Evolutionary conservation across 2,329 filamentous ascomycete genomes (phyloP), one percentile per base, ranked within the genome.

Genomic region (Monosporascus sp.): DNA sequence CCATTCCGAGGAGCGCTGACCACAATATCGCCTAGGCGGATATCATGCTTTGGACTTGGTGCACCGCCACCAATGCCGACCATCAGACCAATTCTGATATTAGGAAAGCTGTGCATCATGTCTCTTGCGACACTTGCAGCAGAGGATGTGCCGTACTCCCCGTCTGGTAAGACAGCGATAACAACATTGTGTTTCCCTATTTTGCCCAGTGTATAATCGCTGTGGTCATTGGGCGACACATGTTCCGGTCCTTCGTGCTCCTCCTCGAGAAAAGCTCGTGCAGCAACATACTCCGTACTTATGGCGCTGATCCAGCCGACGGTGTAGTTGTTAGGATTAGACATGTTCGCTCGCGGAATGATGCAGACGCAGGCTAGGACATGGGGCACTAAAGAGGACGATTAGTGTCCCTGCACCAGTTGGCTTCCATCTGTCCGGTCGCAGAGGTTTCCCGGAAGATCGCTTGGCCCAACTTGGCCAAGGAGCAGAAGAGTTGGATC

Each of bases 1-100:
- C 25, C n/a, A 41, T 31, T 51, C 3, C 3, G 25, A 1, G 62
- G 57, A 2, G 49, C 52, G 27, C 62, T 53, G 14, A 65, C 60
- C 2, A 66, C 63, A 1, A 65, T 53, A 54, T 65, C 63, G 14
- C 63, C 62, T 1, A 66, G 55, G n/a, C 57, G 50, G 25, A 64
- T 48, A 43, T 59, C 51, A 3, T 47, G 48, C 11, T 6, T 24
- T 6, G 24, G 24, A 24, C 24, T 24, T 24, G 60, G 55, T 24
- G 61, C 47, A 20, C 62, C 65, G 24, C 64, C 60, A 11, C 70
- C 73, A 39, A 77, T 71, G n/a, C 74, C 74, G 1, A 77, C 72
- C 65, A 78, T 68, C 1, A 78, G 60, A 2, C 66, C 67, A 38
- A 75, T 63, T n/a, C 58, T 63, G 37, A 74, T 69, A n/a, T 51